A percentile compares a stretch with the other conserved stretches of the same genome.
Evolutionary conservation across 768 basidiomycete genomes (phyloP).

Genomic region (Lactarius psammicola): DNA sequence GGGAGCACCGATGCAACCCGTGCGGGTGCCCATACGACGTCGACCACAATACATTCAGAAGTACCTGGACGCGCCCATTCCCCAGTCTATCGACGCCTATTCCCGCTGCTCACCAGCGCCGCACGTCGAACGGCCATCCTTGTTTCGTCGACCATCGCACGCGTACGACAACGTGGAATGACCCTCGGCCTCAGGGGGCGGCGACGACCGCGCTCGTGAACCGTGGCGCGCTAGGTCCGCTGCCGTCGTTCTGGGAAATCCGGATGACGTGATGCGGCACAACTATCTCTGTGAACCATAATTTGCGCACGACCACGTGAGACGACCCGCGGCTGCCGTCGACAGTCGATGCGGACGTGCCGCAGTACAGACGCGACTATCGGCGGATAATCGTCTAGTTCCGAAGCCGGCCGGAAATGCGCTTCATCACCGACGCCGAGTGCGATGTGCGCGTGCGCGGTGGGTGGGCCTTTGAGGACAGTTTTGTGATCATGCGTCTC

Average conservation of each 20-base stretch:
- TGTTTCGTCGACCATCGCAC: conserved; percentile 80
- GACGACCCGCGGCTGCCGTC: conserved; percentile 88
- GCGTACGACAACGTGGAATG: conserved; percentile 88
- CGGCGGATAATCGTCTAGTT: conserved; percentile 90
- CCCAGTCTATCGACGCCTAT: conserved; percentile 28
- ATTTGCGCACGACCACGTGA: conserved; percentile 86
- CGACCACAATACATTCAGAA: conserved; percentile 78
- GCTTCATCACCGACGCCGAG: conserved; percentile 64
- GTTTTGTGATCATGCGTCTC: conserved; percentile 82
- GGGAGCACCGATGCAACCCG: conserved; percentile 78
- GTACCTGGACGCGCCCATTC: conserved; percentile 73
- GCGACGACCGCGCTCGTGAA: conserved; percentile 38
- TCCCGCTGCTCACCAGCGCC: conserved; percentile 53
- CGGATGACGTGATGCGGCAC: conserved; percentile 75
- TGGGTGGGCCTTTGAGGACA: conserved; percentile 80
- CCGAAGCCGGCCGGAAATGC: conserved; percentile 84
- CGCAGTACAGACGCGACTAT: conserved; percentile 96
- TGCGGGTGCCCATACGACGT: conserved; percentile 80
- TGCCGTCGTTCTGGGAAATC: conserved; percentile 96
- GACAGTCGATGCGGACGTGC: conserved; percentile 80
- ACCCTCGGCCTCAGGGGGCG: conserved; percentile 61
- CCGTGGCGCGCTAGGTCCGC: conserved; percentile 58
- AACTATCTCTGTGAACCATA: conserved; percentile 96
- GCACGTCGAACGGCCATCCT: conserved; percentile 81
- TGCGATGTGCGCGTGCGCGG: conserved; percentile 85